Conservation (phyloP, 768 basidiomycete species). For the Suillus tomentosus region DNA sequence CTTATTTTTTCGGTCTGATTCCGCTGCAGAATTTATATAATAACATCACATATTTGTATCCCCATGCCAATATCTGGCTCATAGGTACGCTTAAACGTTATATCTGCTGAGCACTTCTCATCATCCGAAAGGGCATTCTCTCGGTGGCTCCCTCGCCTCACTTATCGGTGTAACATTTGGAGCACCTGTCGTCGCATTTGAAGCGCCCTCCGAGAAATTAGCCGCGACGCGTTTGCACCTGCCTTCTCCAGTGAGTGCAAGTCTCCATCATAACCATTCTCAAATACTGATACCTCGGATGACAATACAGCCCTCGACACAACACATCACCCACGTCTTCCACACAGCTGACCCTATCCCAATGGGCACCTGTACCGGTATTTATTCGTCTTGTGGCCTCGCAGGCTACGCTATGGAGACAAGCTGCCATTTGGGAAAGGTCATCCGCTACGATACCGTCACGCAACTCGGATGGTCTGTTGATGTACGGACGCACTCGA, state of each 20-base stretch:
- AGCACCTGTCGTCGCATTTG: constrained; percentile 88
- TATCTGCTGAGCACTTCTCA: neutral
- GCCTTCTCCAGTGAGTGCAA: constrained; percentile 66
- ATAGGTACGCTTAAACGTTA: constrained; percentile 47
- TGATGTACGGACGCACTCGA: constrained; percentile 69
- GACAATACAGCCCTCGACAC: constrained; percentile 56
- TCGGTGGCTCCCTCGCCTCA: constrained; percentile 85
- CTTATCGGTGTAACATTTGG: constrained; percentile 90
- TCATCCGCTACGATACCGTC: constrained; percentile 85
- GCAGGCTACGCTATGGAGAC: constrained; percentile 88
- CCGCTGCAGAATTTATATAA: constrained; percentile 80
- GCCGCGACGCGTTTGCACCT: constrained; percentile 83
- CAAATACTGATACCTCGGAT: constrained; percentile 9
- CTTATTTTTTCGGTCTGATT: neutral
- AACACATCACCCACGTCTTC: constrained; percentile 85
- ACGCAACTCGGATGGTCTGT: constrained; percentile 79
- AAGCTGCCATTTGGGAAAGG: constrained; percentile 85
- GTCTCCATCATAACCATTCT: neutral
- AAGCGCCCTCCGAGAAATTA: constrained; percentile 74
- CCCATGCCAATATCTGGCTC: constrained; percentile 87
- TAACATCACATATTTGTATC: constrained; percentile 90
- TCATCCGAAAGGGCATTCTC: constrained; percentile 55
- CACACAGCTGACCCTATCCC: constrained; percentile 95
- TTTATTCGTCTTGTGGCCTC: constrained; percentile 74
- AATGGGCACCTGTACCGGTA: constrained; percentile 80